Base-by-base conservation (phyloP, 2,329 filamentous ascomycete species). In the Fusarium circinatum region DNA sequence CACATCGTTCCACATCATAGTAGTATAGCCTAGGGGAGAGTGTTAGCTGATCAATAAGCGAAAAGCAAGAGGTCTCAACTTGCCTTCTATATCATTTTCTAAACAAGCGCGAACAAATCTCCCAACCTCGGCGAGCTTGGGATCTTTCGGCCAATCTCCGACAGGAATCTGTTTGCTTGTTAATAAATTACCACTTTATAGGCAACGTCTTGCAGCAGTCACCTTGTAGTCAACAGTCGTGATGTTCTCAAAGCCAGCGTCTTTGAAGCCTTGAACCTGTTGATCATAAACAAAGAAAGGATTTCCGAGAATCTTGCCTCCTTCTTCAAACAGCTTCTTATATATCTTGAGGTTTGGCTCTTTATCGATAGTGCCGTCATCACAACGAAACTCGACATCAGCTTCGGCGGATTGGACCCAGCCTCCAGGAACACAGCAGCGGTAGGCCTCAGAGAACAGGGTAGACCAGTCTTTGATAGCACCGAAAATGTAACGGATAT, bases 201-300 rank as follows among this genome's bases (percentile, higher is more conserved):
- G 6, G 0, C 1, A 17, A 22, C 1, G 1, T 6, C 7, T 1
- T 12, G 30, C 12, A 8, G 3, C 11, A 4, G 17, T 4, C 41
- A 63, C 74, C 62, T 76, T 76, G 63, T 75, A 73, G 38, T 76
- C 65, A 9, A 76, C 65, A 12, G 67, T 59, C 14, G 56, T 75
- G 13, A 76, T 32, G 18, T 76, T 69, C 3, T 47, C 49, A 22
- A 75, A 76, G 1, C 75, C 75, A 28, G 74, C 74, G 2, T 62
- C 63, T 10, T 72, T 41, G 0, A 76, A 32, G 1, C 61, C 70
- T 56, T 71, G 65, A 22, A 69, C 54, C 48, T 76, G 72, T 10
- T 67, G 26, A 2, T 66, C 38, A 24, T 66, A 47, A 11, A 76
- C 70, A 7, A 75, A 76, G 28, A 76, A 76, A 1, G 59, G 20